Base-by-base conservation (phyloP, 1,284 basidiomycete species). In the Malassezia dermatis region DNA sequence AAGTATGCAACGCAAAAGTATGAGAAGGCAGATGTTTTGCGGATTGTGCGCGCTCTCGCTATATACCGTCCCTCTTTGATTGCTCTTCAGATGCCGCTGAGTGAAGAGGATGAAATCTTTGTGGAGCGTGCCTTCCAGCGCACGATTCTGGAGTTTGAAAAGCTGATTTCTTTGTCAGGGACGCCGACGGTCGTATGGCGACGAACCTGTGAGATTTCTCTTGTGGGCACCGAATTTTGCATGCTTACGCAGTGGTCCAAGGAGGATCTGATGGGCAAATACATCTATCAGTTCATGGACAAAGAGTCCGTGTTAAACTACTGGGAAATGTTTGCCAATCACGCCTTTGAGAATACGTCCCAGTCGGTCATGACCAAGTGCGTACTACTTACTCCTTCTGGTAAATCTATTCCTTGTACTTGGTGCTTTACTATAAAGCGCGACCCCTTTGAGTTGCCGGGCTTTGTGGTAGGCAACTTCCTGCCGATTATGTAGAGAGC, bases 131-230 rank as follows among this genome's bases (percentile, higher is more conserved):
- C 88, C 62, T 90, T 96, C 75, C 91, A 95, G 75, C 81, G 93
- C 40, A 89, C 89, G 24, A 78, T 95, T 61, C 80, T 95, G 64
- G 90, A 96, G 79, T 82, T 95, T 54, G 89, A 95, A 75, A 95
- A 95, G 76, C 81, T 96, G 60, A 93, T 98, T 62, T 89, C 88
- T 40, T 94, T 89, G 75, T 91, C 87, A 59, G 94, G 93, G 5
- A 98, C 94, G n/a, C 94, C 93, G 2, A 98, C 93, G 0, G 89
- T 94, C n/a, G 88, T 95, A 1, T 98, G 93, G 93, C 84, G 93
- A 28, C 80, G 93, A 46, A 98, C 94, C 15, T 93, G 93, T 70
- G 94, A 98, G 78, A 89, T 98, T 34, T 91, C 89, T 70, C 83
- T 94, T 40, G 93, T 93, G 41, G 90, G 91, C 0, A 86, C 89